phyloP scores from a whole-genome alignment of 805 yeast species.

The Lachancea lanzarotensis region DNA sequence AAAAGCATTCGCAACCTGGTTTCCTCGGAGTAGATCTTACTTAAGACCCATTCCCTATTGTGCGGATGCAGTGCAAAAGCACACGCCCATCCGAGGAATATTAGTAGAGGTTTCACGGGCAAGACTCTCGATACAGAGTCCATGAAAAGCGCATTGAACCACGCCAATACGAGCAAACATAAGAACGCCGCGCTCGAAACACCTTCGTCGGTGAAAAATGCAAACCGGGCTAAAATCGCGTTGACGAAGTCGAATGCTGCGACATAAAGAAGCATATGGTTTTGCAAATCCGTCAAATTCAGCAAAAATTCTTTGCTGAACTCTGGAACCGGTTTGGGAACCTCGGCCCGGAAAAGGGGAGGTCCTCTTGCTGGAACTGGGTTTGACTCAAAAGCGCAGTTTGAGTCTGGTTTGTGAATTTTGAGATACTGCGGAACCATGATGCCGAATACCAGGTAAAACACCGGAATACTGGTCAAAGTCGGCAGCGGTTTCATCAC shows the following conservation, averaged over 20 bases:
- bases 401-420: conserved; percentile 57
- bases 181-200: conserved; percentile 49
- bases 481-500: conserved; percentile 55
- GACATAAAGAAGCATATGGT: conserved; percentile 65
- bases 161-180: conserved; percentile 28
- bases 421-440: conserved; percentile 62
- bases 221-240: conserved; percentile 45
- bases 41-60: conserved; percentile 41
- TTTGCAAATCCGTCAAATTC: conserved; percentile 79
- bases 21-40: conserved; percentile 53
- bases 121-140: conserved; percentile 24
- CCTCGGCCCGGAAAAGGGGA: conserved; percentile 40
- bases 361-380: conserved; percentile 48
- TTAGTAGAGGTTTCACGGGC: conserved; percentile 35
- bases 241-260: conserved; percentile 51
- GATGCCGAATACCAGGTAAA: conserved; percentile 45
- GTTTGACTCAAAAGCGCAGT: conserved; percentile 30
- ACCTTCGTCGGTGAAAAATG: conserved; percentile 58
- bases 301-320: conserved; percentile 69
- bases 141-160: conserved; percentile 28
- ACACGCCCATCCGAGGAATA: conserved; percentile 46
- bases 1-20: conserved; percentile 48
- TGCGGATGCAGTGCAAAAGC: conserved; percentile 46
- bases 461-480: conserved; percentile 47
- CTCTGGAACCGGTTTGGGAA: conserved; percentile 71